A percentile compares a stretch with the other conserved stretches of the same genome.
Conservation (phyloP, 2,329 filamentous ascomycete genomes). For the Rutstroemia sp. region DNA sequence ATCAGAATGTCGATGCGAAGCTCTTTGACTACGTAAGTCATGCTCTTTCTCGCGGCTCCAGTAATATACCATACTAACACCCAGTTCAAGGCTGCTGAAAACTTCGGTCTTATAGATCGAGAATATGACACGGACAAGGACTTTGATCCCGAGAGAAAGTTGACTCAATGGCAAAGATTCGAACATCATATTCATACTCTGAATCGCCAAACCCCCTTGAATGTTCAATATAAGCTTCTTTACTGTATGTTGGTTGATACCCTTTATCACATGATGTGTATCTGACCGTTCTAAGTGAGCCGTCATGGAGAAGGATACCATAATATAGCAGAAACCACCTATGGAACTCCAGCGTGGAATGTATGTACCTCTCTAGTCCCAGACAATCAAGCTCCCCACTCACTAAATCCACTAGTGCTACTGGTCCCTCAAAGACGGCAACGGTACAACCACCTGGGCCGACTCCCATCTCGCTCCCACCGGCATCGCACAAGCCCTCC, state of each 20-base stretch:
- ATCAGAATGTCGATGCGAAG: slow-evolving; percentile 45
- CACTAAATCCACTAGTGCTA: slow-evolving; percentile 45
- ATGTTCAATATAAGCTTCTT: slow-evolving; percentile 55
- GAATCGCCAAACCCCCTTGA: slow-evolving; percentile 38
- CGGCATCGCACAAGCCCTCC: slow-evolving; percentile 49
- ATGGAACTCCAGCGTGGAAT: slow-evolving; percentile 64
- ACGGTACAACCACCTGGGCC: slow-evolving; percentile 53
- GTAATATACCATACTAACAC: background rate
- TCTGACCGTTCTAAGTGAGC: slow-evolving; percentile 37
- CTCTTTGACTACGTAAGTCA: slow-evolving; percentile 58
- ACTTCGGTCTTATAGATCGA: slow-evolving; percentile 57
- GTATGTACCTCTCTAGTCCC: slow-evolving; percentile 33
- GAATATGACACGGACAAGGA: slow-evolving; percentile 48
- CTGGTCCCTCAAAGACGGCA: slow-evolving; percentile 58
- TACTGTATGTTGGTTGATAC: slow-evolving; percentile 33
- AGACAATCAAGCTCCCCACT: background rate
- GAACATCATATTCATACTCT: slow-evolving; percentile 47
- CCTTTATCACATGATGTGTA: background rate
- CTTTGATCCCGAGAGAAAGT: slow-evolving; percentile 33
- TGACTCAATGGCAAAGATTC: slow-evolving; percentile 60
- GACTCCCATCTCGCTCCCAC: slow-evolving; percentile 54
- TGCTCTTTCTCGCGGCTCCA: slow-evolving; percentile 31
- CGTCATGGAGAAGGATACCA: slow-evolving; percentile 64
- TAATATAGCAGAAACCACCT: slow-evolving; percentile 56
- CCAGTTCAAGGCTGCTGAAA: slow-evolving; percentile 42